Percentiles rank a stretch among this genome's conserved stretches.
Evolutionary conservation across 2,329 filamentous ascomycete species (phyloP).

Genomic region (Aspergillus nomiae): DNA sequence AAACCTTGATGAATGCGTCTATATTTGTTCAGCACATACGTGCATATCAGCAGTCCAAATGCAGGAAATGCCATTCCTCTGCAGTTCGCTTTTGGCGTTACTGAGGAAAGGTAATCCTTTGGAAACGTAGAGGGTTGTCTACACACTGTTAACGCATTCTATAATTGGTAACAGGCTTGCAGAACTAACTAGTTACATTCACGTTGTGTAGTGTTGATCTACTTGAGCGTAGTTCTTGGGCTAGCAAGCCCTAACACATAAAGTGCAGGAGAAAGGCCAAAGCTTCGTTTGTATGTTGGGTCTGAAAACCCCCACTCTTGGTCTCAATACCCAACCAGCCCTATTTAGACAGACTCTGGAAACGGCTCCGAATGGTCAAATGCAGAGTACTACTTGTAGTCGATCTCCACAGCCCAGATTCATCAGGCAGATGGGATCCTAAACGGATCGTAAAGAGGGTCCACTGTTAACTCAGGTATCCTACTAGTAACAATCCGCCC

Average conservation of each 20-base stretch:
- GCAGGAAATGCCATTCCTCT: too few species aligned
- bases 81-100: too few species aligned
- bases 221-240: too few species aligned
- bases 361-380: background rate
- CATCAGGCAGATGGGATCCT: background rate
- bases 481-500: slow-evolving; percentile 45
- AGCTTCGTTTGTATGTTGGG: background rate
- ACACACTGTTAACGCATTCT: background rate
- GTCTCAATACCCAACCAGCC: too few species aligned
- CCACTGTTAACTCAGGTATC: background rate
- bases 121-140: background rate
- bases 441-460: slow-evolving; percentile 3
- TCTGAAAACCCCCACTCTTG: background rate
- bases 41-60: background rate
- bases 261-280: too few species aligned
- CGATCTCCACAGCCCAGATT: background rate
- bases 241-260: too few species aligned
- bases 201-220: too few species aligned
- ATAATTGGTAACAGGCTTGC: too few species aligned
- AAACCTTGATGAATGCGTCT: background rate
- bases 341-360: background rate
- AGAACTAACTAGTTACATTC: too few species aligned
- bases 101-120: background rate
- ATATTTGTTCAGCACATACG: background rate
- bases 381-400: too few species aligned